Evolutionary conservation across 2,329 filamentous ascomycete species (phyloP).

Genomic region (Neonectria punicea): DNA sequence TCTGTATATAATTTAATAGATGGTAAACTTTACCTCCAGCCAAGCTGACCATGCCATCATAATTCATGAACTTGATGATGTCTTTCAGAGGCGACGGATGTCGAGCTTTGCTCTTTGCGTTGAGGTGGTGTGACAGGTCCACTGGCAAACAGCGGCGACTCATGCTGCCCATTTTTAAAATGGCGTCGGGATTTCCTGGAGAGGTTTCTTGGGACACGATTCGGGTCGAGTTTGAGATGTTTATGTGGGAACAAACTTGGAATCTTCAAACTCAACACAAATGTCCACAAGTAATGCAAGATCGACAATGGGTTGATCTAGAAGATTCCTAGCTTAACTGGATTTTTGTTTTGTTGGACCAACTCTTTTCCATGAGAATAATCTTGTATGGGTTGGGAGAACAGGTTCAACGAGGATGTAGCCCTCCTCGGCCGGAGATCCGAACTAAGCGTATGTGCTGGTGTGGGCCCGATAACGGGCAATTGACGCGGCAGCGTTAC

Average conservation of each 20-base stretch:
- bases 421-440: neutral
- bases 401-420: too few relatives aligned
- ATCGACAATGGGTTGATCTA: too few relatives aligned
- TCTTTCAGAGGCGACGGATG: constrained; percentile 48
- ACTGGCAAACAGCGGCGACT: constrained; percentile 6
- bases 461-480: neutral
- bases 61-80: constrained; percentile 47
- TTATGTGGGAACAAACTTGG: too few relatives aligned
- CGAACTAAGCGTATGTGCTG: neutral
- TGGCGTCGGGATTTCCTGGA: neutral
- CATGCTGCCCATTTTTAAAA: constrained; percentile 19
- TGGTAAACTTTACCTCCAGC: constrained; percentile 39
- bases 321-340: too few relatives aligned
- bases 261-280: too few relatives aligned
- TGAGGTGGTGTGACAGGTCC: constrained; percentile 47
- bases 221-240: too few relatives aligned
- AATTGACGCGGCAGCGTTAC: neutral
- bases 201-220: neutral
- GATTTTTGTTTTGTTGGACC: too few relatives aligned
- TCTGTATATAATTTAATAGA: neutral
- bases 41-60: constrained; percentile 48
- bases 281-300: too few relatives aligned
- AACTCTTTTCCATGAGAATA: too few relatives aligned
- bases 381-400: too few relatives aligned
- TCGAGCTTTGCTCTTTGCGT: constrained; percentile 41